Conservation (phyloP, 2,329 filamentous ascomycete species). For the Fusarium coicis region DNA sequence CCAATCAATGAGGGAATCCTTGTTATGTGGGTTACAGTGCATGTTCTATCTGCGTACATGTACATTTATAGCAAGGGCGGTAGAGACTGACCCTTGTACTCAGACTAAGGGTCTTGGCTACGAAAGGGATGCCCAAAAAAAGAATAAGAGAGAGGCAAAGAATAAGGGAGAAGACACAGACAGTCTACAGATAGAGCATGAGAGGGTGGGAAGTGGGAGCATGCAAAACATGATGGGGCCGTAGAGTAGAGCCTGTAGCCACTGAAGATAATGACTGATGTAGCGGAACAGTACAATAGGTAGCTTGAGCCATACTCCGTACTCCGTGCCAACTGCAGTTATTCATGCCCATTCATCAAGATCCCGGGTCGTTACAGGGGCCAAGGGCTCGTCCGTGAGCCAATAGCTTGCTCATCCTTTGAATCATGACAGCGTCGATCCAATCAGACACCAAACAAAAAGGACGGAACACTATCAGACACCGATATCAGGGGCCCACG, state of each 20-base stretch:
- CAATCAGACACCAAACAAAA: conserved; percentile 33
- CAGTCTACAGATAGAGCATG: neutral
- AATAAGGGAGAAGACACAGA: neutral
- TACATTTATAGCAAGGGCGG: conserved; percentile 4
- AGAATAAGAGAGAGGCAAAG: conserved; percentile 5
- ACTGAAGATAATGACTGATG: conserved; percentile 12
- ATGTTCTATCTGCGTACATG: neutral
- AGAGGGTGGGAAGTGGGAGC: conserved; percentile 19
- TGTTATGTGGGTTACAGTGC: neutral
- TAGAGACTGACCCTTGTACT: conserved; percentile 12
- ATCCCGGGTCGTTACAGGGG: conserved; percentile 19
- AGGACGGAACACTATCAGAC: conserved; percentile 22
- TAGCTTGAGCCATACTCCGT: neutral
- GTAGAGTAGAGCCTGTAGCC: neutral
- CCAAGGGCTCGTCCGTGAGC: conserved; percentile 19
- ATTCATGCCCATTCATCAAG: conserved; percentile 18
- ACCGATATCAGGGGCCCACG: conserved; percentile 15
- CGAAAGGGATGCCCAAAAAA: conserved; percentile 5
- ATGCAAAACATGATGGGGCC: conserved; percentile 10
- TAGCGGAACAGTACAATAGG: neutral
- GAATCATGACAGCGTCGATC: conserved; percentile 1
- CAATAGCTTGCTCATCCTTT: conserved; percentile 20
- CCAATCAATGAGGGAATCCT: conserved; percentile 8
- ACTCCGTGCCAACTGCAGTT: neutral
- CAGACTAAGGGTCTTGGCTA: conserved; percentile 19